Evolutionary conservation across 495 filamentous ascomycete genomes (phyloP).

Genomic region (Symbiotaphrina buchneri): DNA sequence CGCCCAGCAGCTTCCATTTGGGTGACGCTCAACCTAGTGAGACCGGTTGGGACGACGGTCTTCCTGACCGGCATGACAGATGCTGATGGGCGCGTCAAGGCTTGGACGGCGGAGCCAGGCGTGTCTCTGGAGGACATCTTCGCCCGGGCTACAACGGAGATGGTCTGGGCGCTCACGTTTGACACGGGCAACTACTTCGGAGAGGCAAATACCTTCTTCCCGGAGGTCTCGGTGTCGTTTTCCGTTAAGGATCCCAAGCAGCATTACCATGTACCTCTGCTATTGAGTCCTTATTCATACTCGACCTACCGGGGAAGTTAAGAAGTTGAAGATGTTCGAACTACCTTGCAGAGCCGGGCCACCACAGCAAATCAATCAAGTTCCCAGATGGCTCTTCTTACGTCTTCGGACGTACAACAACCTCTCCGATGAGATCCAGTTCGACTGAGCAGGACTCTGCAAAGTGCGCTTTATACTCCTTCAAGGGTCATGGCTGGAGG

Average conservation of each 20-base stretch:
- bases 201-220: slow-evolving; percentile 60
- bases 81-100: slow-evolving; percentile 64
- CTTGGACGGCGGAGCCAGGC: slow-evolving; percentile 37
- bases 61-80: slow-evolving; percentile 50
- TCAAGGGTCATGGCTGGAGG: no score
- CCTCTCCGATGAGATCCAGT: no score
- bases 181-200: slow-evolving; percentile 61
- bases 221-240: slow-evolving; percentile 76
- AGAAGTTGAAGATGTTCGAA: background rate
- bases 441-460: no score
- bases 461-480: no score
- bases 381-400: no score
- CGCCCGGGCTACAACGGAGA: slow-evolving; percentile 20
- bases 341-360: no score
- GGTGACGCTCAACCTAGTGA: slow-evolving; percentile 27
- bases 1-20: slow-evolving; percentile 32
- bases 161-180: slow-evolving; percentile 54
- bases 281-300: slow-evolving; percentile 80
- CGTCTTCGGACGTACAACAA: no score
- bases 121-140: slow-evolving; percentile 23
- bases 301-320: slow-evolving; percentile 63
- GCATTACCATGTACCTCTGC: slow-evolving; percentile 82
- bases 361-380: no score
- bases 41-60: slow-evolving; percentile 10
- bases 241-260: slow-evolving; percentile 39